Conservation (phyloP, 2,329 filamentous ascomycete species). For the Xylaria sp. region DNA sequence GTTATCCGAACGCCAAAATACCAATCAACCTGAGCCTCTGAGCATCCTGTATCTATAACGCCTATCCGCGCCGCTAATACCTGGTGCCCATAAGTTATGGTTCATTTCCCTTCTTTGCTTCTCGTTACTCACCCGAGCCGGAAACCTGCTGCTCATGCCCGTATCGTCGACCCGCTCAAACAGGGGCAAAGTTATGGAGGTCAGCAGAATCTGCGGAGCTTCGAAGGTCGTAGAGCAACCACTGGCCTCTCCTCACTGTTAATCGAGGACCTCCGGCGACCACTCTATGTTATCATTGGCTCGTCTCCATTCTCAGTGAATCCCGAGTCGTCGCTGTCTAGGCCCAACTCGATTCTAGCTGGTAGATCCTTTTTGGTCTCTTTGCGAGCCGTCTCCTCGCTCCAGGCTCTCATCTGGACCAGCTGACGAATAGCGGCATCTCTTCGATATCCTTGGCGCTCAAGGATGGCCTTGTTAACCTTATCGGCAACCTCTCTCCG, state of each 20-base stretch:
- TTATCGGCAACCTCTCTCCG: conserved; percentile 81
- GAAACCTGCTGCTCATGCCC: background rate
- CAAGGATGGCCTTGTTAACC: conserved; percentile 88
- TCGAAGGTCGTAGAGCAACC: background rate
- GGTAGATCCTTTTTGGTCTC: conserved; percentile 46
- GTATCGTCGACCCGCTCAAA: background rate
- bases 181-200: too few relatives aligned
- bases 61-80: conserved; percentile 7
- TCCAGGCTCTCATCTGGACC: conserved; percentile 82
- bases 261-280: too few relatives aligned
- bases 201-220: background rate
- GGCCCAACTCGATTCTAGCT: conserved; percentile 43
- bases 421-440: conserved; percentile 83
- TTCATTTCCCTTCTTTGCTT: background rate
- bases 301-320: conserved; percentile 45
- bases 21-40: conserved; percentile 1
- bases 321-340: conserved; percentile 35
- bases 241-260: background rate
- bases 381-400: conserved; percentile 65
- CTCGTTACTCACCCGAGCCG: background rate
- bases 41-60: conserved; percentile 13
- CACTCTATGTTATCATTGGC: conserved; percentile 53
- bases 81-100: background rate
- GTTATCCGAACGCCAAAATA: background rate
- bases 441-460: conserved; percentile 69